These are phyloP conservation scores for Cladosporium sp. DNA, from an alignment of 2,329 filamentous ascomycete genomes.

Conservation along the genomic window DNA sequence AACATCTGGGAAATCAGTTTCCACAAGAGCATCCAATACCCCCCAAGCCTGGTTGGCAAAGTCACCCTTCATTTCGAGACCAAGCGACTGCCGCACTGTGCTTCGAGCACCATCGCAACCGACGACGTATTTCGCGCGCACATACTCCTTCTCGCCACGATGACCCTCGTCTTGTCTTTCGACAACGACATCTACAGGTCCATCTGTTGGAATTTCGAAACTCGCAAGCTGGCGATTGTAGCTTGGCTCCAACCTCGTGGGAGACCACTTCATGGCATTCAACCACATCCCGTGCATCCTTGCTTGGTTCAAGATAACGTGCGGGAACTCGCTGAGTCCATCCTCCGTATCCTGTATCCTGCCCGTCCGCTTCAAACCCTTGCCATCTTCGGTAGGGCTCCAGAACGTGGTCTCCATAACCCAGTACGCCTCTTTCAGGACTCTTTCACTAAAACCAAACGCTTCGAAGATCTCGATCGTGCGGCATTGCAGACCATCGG, in stretches of 20 bases:
- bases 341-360: slow-evolving; percentile 63
- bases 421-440: slow-evolving; percentile 66
- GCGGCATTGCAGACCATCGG: slow-evolving; percentile 62
- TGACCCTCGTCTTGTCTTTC: slow-evolving; percentile 39
- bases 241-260: slow-evolving; percentile 34
- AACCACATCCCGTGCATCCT: slow-evolving; percentile 59
- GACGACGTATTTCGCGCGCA: slow-evolving; percentile 38
- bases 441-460: slow-evolving; percentile 65
- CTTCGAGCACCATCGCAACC: slow-evolving; percentile 40
- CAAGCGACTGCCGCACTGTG: slow-evolving; percentile 32
- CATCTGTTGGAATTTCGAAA: slow-evolving; percentile 35
- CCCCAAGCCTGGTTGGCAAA: slow-evolving; percentile 40
- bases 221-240: slow-evolving; percentile 30
- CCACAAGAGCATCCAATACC: slow-evolving; percentile 37
- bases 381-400: slow-evolving; percentile 62
- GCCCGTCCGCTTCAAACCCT: slow-evolving; percentile 56
- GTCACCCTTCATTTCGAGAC: slow-evolving; percentile 38
- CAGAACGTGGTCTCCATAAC: slow-evolving; percentile 64
- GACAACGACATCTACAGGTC: slow-evolving; percentile 55
- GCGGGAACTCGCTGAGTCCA: slow-evolving; percentile 63
- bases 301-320: slow-evolving; percentile 70
- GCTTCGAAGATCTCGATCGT: slow-evolving; percentile 73
- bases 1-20: slow-evolving; percentile 55
- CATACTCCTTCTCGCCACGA: slow-evolving; percentile 31
- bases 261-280: slow-evolving; percentile 36